Percentiles rank a stretch among this genome's conserved stretches.
phyloP scores from a whole-genome alignment of 495 filamentous ascomycete species.

The Talaromyces thailandensis region DNA sequence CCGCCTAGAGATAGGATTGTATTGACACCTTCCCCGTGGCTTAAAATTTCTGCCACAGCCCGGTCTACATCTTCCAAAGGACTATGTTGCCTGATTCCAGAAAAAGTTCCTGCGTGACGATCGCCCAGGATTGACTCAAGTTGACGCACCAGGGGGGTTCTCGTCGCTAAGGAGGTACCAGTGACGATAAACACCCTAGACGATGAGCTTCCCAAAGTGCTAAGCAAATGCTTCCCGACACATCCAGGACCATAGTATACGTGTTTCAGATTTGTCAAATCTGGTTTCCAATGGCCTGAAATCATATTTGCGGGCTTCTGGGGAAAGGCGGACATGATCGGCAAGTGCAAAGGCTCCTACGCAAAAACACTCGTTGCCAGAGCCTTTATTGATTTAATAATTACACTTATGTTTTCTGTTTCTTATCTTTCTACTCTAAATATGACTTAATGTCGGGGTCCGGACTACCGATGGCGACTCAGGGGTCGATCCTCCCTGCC shows the following conservation, averaged over 20 bases:
- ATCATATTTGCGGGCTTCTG: neutral
- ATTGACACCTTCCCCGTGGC: constrained; percentile 28
- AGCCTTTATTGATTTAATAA: no score
- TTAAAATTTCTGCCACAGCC: constrained; percentile 27
- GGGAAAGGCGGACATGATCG: neutral
- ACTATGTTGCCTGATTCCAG: constrained; percentile 36
- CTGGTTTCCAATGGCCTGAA: neutral
- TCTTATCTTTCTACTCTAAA: no score
- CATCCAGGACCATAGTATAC: constrained; percentile 34
- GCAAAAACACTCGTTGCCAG: no score
- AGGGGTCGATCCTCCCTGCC: no score
- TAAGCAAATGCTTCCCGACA: constrained; percentile 31
- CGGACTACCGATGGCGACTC: no score
- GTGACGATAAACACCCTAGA: constrained; percentile 46
- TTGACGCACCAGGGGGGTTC: constrained; percentile 33
- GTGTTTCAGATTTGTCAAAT: neutral
- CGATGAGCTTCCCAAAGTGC: constrained; percentile 18
- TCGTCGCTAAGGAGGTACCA: constrained; percentile 33
- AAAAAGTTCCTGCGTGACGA: constrained; percentile 36
- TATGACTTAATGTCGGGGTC: no score
- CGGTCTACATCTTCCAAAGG: constrained; percentile 36
- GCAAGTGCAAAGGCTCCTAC: no score
- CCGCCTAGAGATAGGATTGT: constrained; percentile 40
- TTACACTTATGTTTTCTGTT: no score
- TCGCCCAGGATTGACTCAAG: constrained; percentile 31